Base-by-base conservation (phyloP, 23 red algal species). In the Gracilaria gracilis region DNA sequence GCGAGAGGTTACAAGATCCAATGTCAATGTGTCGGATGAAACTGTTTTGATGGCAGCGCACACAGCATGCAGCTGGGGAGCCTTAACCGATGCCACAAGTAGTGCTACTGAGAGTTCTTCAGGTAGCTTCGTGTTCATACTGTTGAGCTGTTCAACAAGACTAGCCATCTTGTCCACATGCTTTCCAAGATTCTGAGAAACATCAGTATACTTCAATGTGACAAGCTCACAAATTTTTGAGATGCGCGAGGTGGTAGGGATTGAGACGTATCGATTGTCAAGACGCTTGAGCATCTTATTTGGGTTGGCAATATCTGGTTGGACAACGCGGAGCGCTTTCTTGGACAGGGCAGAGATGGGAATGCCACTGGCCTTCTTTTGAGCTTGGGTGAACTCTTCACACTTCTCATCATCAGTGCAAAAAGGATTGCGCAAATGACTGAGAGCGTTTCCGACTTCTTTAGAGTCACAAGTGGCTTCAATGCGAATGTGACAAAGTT, bases 81-180 rank as follows among this genome's bases (percentile, higher is more conserved):
- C 80, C 23, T 0, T 61, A 21, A 83, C 11, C 6, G 58, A 61
- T 31, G 80, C 54, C 25, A 83, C 80, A 24, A 83, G 24, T 31
- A 83, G 57, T 33, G 80, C 80, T 38, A 83, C n/a, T 64, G 51
- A 66, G 20, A 83, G 40, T 57, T 83, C 44, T 62, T 83, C 50
- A 33, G 80, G 50, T 23, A 83, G 24, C 57, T 66, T 66, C 14
- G 80, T 83, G 25, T 83, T 51, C 29, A 66, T 83, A 6, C 3
- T 37, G 15, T 34, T 19, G 14, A 59, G 36, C 0, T 83, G 50
- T 83, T 83, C 44, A 16, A 61, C 36, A 39, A 83, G 4, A 21
- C 44, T 37, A 34, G 54, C 50, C 80, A 83, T 83, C 15, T 58
- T 83, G 32, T 83, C 42, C 4, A 78, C 37, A 47, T 78, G 72